phyloP scores from a whole-genome alignment of 108 stramenopile species.

The Fistulifera pelliculosa region DNA sequence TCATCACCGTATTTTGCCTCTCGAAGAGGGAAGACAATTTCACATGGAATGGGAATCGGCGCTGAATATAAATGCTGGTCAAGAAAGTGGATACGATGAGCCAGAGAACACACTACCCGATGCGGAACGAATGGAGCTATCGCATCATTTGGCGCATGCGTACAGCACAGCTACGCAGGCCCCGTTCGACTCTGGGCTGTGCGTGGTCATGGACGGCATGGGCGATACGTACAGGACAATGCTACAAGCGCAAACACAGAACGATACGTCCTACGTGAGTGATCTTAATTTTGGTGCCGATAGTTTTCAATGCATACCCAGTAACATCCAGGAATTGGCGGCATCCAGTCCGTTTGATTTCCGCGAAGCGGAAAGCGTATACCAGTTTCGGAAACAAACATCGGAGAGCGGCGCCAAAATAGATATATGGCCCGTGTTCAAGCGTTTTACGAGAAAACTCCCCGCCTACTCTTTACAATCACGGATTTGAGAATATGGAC shows the following conservation, averaged over 20 bases:
- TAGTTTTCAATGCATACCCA: constrained; percentile 63
- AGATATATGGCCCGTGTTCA: constrained; percentile 63
- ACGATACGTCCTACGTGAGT: constrained; percentile 58
- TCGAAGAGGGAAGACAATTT: constrained; percentile 26
- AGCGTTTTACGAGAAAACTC: constrained; percentile 84
- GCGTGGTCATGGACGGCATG: constrained; percentile 95
- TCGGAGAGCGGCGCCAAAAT: constrained; percentile 11
- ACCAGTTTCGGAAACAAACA: constrained; percentile 49
- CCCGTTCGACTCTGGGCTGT: constrained; percentile 72
- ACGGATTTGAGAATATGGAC: constrained; percentile 94
- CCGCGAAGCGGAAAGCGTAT: constrained; percentile 92
- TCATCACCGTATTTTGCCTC: constrained; percentile 81
- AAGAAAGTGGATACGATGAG: constrained; percentile 56
- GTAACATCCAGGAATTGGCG: constrained; percentile 46
- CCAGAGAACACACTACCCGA: constrained; percentile 54
- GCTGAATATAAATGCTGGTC: constrained; percentile 61
- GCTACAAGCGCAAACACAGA: constrained; percentile 29
- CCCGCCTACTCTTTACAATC: constrained; percentile 77
- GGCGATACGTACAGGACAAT: constrained; percentile 86
- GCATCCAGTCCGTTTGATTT: constrained; percentile 55
- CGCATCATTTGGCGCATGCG: constrained; percentile 95
- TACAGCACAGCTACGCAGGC: constrained; percentile 79
- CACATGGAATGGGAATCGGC: constrained; percentile 79
- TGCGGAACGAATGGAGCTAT: constrained; percentile 54
- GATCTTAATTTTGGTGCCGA: constrained; percentile 48